Evolutionary conservation across 306 rosid genomes (phyloP), one percentile per base, ranked within the genome.

Genomic region (Pyrus bretschneideri): DNA sequence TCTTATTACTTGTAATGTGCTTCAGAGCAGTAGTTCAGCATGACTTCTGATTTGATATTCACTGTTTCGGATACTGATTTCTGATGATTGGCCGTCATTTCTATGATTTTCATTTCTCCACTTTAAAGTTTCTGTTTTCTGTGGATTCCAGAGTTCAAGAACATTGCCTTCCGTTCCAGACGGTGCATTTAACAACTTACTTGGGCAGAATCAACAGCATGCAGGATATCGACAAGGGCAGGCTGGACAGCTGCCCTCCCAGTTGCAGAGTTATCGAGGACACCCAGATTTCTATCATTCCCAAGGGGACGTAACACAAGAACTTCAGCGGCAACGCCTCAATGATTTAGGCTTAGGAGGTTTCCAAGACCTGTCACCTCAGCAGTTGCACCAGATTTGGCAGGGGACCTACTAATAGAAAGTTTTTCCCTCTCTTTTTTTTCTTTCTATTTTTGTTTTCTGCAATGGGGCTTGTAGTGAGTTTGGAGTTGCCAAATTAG

Each of bases 381-480:
- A 78, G 69, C 85, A 88, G 65, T 86, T 81, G 70, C 84, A 62
- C 66, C 86, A 80, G 72, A 35, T 86, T 80, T 87, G 90, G 92
- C 83, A 78, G 73, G 81, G 72, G 60, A 83, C 72, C 30, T 63
- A 75, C 82, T 82, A 81, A 78, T n/a, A 57, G 19, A 61, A 45
- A 51, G 62, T 46, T 65, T 30, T 42, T 11, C 11, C 71, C 13
- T 19, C 12, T 35, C 18, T 67, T 29, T 5, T 22, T 23, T 25
- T 55, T 14, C 35, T n/a, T 21, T 38, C 42, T 1, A 13, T 4
- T 71, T 76, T 72, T 62, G 60, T 7, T 55, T 19, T 21, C n/a
- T 18, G 60, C 55, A 31, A 19, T 18, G 75, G 72, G 78, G 60
- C 67, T 76, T 73, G 63, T 70, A 75, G 83, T 58, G 74, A 79